Conservation (phyloP, 805 yeast species). For the Candida pseudofarinosa region DNA sequence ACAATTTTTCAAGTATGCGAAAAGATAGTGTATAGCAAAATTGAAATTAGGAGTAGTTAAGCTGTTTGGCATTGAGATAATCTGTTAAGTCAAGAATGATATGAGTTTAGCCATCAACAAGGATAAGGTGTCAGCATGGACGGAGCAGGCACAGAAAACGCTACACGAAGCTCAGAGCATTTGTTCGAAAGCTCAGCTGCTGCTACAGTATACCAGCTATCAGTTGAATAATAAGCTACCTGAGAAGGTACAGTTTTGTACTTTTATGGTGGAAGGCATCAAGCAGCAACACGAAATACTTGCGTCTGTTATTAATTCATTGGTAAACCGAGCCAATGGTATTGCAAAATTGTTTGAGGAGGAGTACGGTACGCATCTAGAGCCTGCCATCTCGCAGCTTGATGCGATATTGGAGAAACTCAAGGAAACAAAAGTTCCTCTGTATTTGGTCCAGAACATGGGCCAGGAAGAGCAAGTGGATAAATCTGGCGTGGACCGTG, state of each 20-base stretch:
- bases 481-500: not conserved
- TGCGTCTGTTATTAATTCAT: conserved; percentile 11
- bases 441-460: conserved; percentile 8
- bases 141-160: conserved; percentile 23
- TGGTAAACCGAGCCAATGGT: conserved; percentile 12
- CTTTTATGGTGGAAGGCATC: conserved; percentile 11
- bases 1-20: not conserved
- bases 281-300: conserved; percentile 13
- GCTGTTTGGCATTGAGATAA: not conserved
- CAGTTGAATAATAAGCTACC: conserved; percentile 23
- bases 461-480: not conserved
- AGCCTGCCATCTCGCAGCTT: conserved; percentile 20
- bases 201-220: conserved; percentile 21
- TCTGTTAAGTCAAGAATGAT: not conserved
- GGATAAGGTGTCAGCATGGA: conserved; percentile 21
- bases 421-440: conserved; percentile 27
- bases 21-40: not conserved
- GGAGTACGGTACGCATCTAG: conserved; percentile 10
- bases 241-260: conserved; percentile 14
- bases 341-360: conserved; percentile 6
- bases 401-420: conserved; percentile 21
- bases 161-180: conserved; percentile 26
- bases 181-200: conserved; percentile 31
- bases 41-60: not conserved
- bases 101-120: conserved; percentile 1